These are phyloP conservation scores for Agrocybe chaxingu DNA, from an alignment of 768 basidiomycete species.

Conservation along the genomic window DNA sequence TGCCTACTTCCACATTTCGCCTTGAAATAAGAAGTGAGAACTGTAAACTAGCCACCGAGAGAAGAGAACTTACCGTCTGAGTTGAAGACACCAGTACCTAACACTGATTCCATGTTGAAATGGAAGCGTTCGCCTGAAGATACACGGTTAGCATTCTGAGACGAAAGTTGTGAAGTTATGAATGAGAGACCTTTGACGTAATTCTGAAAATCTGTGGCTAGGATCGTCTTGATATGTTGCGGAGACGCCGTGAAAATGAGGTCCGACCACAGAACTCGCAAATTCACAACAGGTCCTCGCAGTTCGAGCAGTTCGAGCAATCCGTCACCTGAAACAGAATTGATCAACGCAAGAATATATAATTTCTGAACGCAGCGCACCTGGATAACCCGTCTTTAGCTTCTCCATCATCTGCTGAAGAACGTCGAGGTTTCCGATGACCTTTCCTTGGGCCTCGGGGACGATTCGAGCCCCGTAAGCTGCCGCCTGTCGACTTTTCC, in stretches of 20 bases:
- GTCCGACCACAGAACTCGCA: slow-evolving; percentile 43
- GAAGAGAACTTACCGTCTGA: slow-evolving; percentile 45
- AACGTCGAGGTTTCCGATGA: slow-evolving; percentile 44
- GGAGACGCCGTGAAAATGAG: slow-evolving; percentile 47
- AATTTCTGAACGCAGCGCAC: slow-evolving; percentile 23
- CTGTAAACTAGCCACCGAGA: neutral
- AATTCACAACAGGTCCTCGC: slow-evolving; percentile 41
- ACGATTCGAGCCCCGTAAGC: slow-evolving; percentile 44
- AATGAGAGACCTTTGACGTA: slow-evolving; percentile 46
- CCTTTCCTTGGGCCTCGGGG: slow-evolving; percentile 33
- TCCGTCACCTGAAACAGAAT: slow-evolving; percentile 36
- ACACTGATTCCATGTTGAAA: slow-evolving; percentile 39
- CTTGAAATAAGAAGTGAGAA: slow-evolving; percentile 9
- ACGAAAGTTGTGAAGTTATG: too few species aligned
- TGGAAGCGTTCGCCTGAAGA: slow-evolving; percentile 40
- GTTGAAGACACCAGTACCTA: slow-evolving; percentile 69
- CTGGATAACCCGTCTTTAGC: slow-evolving; percentile 46
- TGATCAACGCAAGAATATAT: neutral
- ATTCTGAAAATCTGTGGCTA: slow-evolving; percentile 56
- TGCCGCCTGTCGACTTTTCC: slow-evolving; percentile 35
- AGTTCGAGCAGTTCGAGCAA: slow-evolving; percentile 28
- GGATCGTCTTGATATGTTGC: slow-evolving; percentile 53
- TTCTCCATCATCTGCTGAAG: slow-evolving; percentile 32
- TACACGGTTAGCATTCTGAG: too few species aligned
- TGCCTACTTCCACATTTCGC: slow-evolving; percentile 36